These are phyloP conservation scores for Balakata baccata DNA, from an alignment of 345 rosid genomes.

Conservation along the genomic window DNA sequence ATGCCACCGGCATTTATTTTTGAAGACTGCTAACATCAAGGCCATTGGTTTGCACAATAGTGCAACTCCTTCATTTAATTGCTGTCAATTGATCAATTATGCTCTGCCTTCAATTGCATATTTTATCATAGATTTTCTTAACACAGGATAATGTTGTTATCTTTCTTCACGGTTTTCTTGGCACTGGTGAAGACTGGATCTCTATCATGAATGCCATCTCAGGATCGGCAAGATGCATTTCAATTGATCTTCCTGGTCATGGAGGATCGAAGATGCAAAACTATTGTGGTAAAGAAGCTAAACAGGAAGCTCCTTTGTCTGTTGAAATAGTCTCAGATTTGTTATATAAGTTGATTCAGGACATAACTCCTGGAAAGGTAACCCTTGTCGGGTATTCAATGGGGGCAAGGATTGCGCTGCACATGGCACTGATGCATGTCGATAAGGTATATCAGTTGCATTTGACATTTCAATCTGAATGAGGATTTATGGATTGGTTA, in stretches of 20 bases:
- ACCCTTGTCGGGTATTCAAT: constrained; percentile 78
- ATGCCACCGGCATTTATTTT: not conserved
- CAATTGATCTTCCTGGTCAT: constrained; percentile 89
- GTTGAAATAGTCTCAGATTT: constrained; percentile 49
- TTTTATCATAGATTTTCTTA: constrained; percentile 4
- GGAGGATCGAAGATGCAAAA: constrained; percentile 56
- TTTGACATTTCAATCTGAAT: constrained; percentile 3
- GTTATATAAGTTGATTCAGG: constrained; percentile 45
- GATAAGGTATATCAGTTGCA: constrained; percentile 45
- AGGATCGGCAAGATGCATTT: constrained; percentile 72
- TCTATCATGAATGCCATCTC: constrained; percentile 75
- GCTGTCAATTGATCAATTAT: not conserved
- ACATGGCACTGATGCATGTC: constrained; percentile 62
- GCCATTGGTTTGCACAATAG: not conserved
- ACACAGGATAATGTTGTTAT: constrained; percentile 55
- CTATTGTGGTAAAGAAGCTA: constrained; percentile 24
- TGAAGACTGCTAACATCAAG: not conserved
- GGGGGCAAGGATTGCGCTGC: constrained; percentile 91
- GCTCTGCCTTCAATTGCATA: not conserved
- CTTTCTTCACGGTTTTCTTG: constrained; percentile 91
- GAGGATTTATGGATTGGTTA: not conserved
- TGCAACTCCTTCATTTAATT: too few relatives aligned
- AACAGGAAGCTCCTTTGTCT: constrained; percentile 40
- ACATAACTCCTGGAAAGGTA: constrained; percentile 52
- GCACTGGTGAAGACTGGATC: constrained; percentile 88